phyloP scores from a whole-genome alignment of 169 alveolate species.

The Cryptosporidium canis region DNA sequence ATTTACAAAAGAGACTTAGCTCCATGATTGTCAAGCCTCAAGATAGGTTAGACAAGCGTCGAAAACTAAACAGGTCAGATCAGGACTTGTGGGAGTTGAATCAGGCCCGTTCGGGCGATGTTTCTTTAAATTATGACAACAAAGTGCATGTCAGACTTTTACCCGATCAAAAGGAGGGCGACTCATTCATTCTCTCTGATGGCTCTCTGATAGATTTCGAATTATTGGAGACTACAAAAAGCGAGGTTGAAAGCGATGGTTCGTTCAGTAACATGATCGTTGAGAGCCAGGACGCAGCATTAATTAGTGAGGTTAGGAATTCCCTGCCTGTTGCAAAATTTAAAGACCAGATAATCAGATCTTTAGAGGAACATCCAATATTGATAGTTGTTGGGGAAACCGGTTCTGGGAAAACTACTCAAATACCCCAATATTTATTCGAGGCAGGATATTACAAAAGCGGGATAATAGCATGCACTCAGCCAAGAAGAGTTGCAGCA shows the following conservation, averaged over 20 bases:
- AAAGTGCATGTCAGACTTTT: not conserved
- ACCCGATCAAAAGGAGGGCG: not conserved
- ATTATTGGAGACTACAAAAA: constrained; percentile 36
- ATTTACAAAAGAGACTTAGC: constrained; percentile 66
- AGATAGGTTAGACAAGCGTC: constrained; percentile 30
- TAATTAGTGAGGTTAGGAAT: constrained; percentile 76
- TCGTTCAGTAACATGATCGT: not conserved
- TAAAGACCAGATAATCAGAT: constrained; percentile 90
- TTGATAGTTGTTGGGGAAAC: constrained; percentile 98
- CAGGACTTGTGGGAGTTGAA: constrained; percentile 59
- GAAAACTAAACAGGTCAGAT: not conserved
- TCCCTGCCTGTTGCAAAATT: constrained; percentile 93
- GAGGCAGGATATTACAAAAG: constrained; percentile 95
- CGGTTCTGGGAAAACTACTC: constrained; percentile 99
- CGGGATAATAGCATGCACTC: constrained; percentile 98
- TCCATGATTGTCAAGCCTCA: constrained; percentile 46
- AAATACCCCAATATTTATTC: constrained; percentile 96
- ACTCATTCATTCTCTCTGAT: constrained; percentile 28
- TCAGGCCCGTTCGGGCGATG: constrained; percentile 31
- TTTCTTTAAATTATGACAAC: not conserved
- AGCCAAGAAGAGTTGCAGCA: constrained; percentile 99
- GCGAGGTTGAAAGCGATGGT: not conserved
- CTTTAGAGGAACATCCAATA: constrained; percentile 90
- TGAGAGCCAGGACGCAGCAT: constrained; percentile 49
- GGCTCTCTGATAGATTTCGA: constrained; percentile 64